phyloP scores from a whole-genome alignment of 441 rosid species.

The Adansonia rubrostipa region DNA sequence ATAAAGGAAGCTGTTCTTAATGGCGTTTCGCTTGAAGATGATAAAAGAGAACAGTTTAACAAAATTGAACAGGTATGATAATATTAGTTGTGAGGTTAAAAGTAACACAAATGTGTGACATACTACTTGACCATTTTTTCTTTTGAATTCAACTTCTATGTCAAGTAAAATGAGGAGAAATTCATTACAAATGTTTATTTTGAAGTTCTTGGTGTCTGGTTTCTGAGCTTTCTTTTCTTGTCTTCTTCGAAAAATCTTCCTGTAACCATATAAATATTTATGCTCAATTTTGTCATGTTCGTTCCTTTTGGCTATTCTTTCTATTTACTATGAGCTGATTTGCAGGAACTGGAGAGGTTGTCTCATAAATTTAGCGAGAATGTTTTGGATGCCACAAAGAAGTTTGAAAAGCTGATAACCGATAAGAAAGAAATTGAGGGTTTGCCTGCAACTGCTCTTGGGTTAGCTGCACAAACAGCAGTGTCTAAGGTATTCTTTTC shows the following conservation, averaged over 20 bases:
- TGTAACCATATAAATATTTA: conserved; percentile 3
- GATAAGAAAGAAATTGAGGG: conserved; percentile 85
- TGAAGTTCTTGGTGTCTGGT: not conserved
- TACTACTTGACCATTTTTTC: not conserved
- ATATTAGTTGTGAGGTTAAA: conserved; percentile 14
- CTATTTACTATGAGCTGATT: conserved; percentile 25
- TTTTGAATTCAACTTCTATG: not conserved
- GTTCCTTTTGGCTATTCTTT: conserved; percentile 5
- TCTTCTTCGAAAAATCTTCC: not conserved
- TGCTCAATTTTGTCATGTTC: not conserved
- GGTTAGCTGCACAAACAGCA: conserved; percentile 85
- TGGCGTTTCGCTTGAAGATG: conserved; percentile 91
- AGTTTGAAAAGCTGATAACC: conserved; percentile 75
- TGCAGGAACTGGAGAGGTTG: conserved; percentile 74
- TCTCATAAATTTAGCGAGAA: conserved; percentile 82
- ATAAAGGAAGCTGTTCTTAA: conserved; percentile 86
- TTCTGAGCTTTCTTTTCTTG: not conserved
- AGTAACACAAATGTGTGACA: not conserved
- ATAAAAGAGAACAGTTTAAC: conserved; percentile 78
- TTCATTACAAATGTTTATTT: not conserved
- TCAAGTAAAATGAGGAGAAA: not conserved
- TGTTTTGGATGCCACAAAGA: conserved; percentile 88
- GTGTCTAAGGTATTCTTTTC: conserved; percentile 63
- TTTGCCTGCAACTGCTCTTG: conserved; percentile 78
- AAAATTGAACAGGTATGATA: conserved; percentile 77